Conservation (phyloP, 169 alveolate species). For the Plasmodium ovale region DNA sequence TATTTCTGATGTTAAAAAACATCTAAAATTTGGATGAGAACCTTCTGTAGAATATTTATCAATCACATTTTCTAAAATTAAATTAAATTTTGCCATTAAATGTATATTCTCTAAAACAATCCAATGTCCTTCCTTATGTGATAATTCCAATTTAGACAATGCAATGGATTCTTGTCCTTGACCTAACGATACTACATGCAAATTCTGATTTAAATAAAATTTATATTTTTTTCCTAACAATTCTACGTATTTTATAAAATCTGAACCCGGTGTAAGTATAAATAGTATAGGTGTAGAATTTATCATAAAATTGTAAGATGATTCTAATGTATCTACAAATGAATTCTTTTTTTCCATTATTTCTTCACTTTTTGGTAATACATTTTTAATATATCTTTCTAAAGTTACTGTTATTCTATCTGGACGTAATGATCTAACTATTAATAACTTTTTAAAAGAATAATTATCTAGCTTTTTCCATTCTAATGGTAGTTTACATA, state of each 20-base stretch:
- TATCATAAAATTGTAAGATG: constrained; percentile 91
- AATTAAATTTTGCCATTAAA: constrained; percentile 95
- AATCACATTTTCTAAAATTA: constrained; percentile 94
- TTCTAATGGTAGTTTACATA: constrained; percentile 95
- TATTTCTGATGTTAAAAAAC: constrained; percentile 95
- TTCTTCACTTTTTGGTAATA: constrained; percentile 94
- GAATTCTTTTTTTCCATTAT: constrained; percentile 93
- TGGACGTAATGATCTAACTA: constrained; percentile 95
- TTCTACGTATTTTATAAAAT: constrained; percentile 94
- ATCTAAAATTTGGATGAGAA: constrained; percentile 95
- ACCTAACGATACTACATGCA: constrained; percentile 95
- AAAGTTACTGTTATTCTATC: constrained; percentile 95
- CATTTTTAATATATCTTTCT: constrained; percentile 92
- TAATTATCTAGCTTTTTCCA: constrained; percentile 94
- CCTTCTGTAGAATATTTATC: constrained; percentile 95
- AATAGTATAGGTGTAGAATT: constrained; percentile 96
- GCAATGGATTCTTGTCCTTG: constrained; percentile 96
- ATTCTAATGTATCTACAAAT: constrained; percentile 90
- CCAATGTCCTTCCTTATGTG: constrained; percentile 98
- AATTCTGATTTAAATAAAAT: constrained; percentile 87
- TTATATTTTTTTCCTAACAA: constrained; percentile 90
- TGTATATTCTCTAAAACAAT: constrained; percentile 96
- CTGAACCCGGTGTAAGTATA: constrained; percentile 96
- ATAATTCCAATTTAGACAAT: constrained; percentile 91
- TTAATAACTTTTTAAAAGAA: constrained; percentile 96